Base-by-base conservation (phyloP, 352 stramenopile species). In the Pythium myriotylum region DNA sequence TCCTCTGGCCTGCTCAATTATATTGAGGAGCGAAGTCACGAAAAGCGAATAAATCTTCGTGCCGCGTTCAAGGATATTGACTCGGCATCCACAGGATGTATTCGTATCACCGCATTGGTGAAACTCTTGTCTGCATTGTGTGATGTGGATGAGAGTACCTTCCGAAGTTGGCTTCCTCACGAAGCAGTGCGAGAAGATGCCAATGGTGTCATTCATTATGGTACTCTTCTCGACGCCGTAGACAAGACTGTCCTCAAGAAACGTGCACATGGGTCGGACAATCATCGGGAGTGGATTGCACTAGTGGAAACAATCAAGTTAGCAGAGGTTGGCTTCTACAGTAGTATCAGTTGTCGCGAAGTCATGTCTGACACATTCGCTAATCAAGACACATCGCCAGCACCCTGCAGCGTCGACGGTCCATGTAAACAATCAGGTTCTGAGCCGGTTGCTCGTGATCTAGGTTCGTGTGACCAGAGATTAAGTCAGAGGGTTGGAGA, bases 21-120 rank as follows among this genome's bases (percentile, higher is more conserved):
- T 4, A 56, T 66, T 16, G 50, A 56, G 46, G 32, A 19, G 3
- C 37, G 40, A 49, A 47, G 50, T 20, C n/a, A 55, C 32, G 39
- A 60, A 26, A 59, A 59, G 50, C 58, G 59, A 40, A 50, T 59
- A 33, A 47, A 68, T 23, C 29, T 68, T 19, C 53, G 61, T 1
- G 54, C 41, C 16, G 33, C 54, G 3, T 17, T 68, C 12, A 20
- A n/a, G 4, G 20, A 27, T n/a, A 68, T 68, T 16, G 61, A 68
- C 40, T 4, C 29, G 14, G 47, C 49, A 2, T 29, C 9, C 26
- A 60, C 53, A 6, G 61, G 61, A 2, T 29, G 17, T 4, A 58
- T 68, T 26, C 60, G 60, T 19, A 27, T 55, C 0, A 19, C 24
- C 7, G 52, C 60, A 12, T 27, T 68, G 24, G 19, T n/a, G 4